Base-by-base conservation (phyloP, 192 early-diverging fungal species). In the Linnemannia zychae region DNA sequence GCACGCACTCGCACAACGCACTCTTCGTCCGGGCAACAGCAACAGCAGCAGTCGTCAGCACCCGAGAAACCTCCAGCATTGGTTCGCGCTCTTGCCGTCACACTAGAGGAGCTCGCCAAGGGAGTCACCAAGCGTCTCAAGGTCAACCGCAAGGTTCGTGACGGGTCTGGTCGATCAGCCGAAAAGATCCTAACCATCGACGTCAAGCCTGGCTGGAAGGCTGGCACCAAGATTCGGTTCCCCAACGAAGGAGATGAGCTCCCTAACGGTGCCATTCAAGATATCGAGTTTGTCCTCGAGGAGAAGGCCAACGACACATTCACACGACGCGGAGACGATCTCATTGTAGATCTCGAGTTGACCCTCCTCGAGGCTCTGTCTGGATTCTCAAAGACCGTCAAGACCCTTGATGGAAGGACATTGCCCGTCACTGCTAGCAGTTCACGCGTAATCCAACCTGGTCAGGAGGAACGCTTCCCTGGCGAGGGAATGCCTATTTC, bases 141-240 rank as follows among this genome's bases (percentile, higher is more conserved):
- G 88, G 95, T 99, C 50, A 97, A 93, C 20, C 92, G 96, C 57
- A 93, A 92, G 67, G 48, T 88, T 24, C 44, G 87, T 37, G 87
- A 82, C 67, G 71, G 75, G 13, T 89, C 91, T 15, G 92, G 93
- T 34, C 75, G 76, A 20, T 71, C 91, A 0, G 72, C 91, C 0
- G 97, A 98, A 75, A 98, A 99, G 89, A 89, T 98, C 18, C 89
- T 99, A 13, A 91, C 90, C 68, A 90, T 99, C 65, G 88, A 95
- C 71, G 87, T 99, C 88, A 97, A 96, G 84, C 94, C 97, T 16
- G 98, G 98, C 4, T 97, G 98, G 97, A 99, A 99, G 89, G 96
- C 97, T 18, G 98, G 98, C 22, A 98, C 98, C 75, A 99, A 99
- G 88, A 93, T 99, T 85, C 94, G 94, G 34, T 99, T 96, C 88